Base-by-base conservation (phyloP, 129 eudicot species). In the Tanacetum coccineum region DNA sequence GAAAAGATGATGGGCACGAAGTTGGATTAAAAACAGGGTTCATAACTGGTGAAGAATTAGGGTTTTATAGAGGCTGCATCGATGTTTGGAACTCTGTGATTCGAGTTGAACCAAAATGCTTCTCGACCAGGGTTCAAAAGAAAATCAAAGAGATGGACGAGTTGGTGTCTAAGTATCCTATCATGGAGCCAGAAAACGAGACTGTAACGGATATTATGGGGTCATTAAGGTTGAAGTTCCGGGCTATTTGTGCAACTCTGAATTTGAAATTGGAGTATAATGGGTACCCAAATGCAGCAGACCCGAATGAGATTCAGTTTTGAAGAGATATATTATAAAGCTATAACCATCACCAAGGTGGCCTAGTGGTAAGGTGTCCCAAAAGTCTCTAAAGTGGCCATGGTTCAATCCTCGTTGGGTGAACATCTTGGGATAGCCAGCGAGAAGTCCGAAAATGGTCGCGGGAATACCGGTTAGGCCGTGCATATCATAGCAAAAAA, bases 1-100 rank as follows among this genome's bases (percentile, higher is more conserved):
- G 95, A 20, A 81, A 75, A 74, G 83, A 86, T n/a, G 94, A 83
- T 14, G 97, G 89, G 2, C 80, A 72, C 0, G 68, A 77, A 70
- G 93, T 91, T 56, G 97, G 97, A 5, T 76, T 87, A 28, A 83
- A 73, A 76, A 78, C 79, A 17, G 97, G 97, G 22, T 90, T 90
- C 49, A 69, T 75, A 59, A 79, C 77, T 4, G 97, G 97, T 62
- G 81, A 87, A 18, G 97, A 90, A 64, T 71, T 90, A 25, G 97
- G 95, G 56, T 87, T 90, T 58, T 90, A 90, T 76, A 78, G 80
- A 67, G 97, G 95, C 13, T 83, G 90, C 68, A 68, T 87, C 9
- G 87, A 76, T 11, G 68, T 90, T 3, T 90, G 95, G 87, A 74
- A 50, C 65, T 68, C 92, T 15, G 92, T 79, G 2, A 74, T 91